Base-by-base conservation (phyloP, 441 rosid species). In the Omphalea diandra region DNA sequence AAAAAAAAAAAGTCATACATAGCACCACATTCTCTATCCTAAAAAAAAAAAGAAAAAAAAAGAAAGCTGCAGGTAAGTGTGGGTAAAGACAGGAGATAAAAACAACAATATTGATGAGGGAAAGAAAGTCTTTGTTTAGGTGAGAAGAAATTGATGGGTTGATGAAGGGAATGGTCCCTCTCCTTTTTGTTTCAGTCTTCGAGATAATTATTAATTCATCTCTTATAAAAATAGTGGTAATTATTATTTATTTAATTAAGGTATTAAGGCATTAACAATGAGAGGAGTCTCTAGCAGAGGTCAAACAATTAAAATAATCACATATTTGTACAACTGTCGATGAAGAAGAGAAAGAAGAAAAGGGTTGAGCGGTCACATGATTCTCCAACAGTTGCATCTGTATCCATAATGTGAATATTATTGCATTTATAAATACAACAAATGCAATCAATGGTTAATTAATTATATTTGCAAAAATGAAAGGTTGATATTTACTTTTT, bases 91-190 rank as follows among this genome's bases (percentile, higher is more conserved):
- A 72, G 40, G 33, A 49, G 59, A 63, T n/a, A 63, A 75, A 70
- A 57, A 65, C 57, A 73, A 69, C 67, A n/a, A n/a, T 49, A 12
- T 70, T 55, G 24, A 73, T 49, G 46, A 62, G 43, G 67, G 68
- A 46, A 75, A 67, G 54, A 81, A 83, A 83, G 87, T 83, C 87
- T 79, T 75, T 41, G 83, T 79, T 81, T 81, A 78, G 87, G 87
- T 81, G 71, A 58, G 82, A 75, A 74, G 57, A 74, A 68, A 74
- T 71, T 76, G 83, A 77, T 73, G 60, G 71, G 78, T 77, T 76
- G 77, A 79, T 67, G 69, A 65, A 73, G 46, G 11, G 60, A 62
- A 76, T 68, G 73, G 77, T 73, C 80, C 75, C 83, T 58, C 73
- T 5, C 57, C 55, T 36, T 7, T n/a, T n/a, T n/a, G n/a, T n/a